phyloP scores from a whole-genome alignment of 495 filamentous ascomycete genomes.

The Aspergillus egyptiacus region DNA sequence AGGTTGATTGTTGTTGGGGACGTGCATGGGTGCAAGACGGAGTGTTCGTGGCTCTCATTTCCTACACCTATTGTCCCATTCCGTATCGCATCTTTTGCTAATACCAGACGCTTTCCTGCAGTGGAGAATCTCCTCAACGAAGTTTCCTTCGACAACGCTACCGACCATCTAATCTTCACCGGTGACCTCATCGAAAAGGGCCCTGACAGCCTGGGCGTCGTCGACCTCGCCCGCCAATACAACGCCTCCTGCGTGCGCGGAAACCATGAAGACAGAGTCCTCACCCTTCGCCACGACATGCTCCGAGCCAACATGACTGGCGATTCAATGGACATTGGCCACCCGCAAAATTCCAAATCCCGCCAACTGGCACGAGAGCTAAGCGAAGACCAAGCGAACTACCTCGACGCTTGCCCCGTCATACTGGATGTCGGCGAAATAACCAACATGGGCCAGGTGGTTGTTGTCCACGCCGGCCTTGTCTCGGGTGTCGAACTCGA shows the following conservation, averaged over 20 bases:
- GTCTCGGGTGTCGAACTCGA: constrained; percentile 66
- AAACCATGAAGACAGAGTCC: constrained; percentile 85
- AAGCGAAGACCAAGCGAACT: constrained; percentile 57
- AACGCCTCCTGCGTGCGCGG: constrained; percentile 77
- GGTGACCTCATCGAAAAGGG: constrained; percentile 89
- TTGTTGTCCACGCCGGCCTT: constrained; percentile 80
- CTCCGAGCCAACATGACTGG: constrained; percentile 16
- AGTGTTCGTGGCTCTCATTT: constrained; percentile 40
- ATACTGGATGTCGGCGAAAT: constrained; percentile 64
- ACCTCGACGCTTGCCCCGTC: constrained; percentile 64
- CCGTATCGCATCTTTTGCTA: too few relatives aligned
- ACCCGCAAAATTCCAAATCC: constrained; percentile 29
- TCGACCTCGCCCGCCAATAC: constrained; percentile 63
- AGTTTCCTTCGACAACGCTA: constrained; percentile 51
- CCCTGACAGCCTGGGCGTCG: constrained; percentile 72
- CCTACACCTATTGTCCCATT: not conserved
- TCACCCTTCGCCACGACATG: constrained; percentile 48
- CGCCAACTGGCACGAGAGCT: constrained; percentile 47
- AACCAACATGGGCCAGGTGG: constrained; percentile 50
- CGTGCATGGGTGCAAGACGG: constrained; percentile 75
- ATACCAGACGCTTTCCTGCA: too few relatives aligned
- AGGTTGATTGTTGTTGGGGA: constrained; percentile 77
- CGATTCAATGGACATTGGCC: constrained; percentile 15
- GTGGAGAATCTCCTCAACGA: constrained; percentile 63
- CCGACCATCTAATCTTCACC: constrained; percentile 74